Percentiles rank a stretch among this genome's conserved stretches.
These are phyloP conservation scores for Euphorbia schlechtendalii DNA, from an alignment of 441 rosid species.

Conservation along the genomic window DNA sequence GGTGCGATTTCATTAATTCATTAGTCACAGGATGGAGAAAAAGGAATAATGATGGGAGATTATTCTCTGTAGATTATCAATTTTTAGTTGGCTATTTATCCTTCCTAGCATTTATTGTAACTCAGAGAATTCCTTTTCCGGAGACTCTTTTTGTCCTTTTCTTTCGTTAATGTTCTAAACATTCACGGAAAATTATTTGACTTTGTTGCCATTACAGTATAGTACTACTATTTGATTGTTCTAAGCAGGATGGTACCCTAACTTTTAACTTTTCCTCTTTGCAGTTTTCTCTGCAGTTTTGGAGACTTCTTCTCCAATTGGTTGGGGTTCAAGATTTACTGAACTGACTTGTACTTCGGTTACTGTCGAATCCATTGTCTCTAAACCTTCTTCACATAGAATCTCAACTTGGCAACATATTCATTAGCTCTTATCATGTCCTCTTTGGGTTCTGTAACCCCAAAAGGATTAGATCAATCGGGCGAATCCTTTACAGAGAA, in stretches of 20 bases:
- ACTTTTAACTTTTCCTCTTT: neutral
- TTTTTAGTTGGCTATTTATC: too few species aligned
- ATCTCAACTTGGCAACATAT: neutral
- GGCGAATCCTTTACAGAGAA: slow-evolving; percentile 12
- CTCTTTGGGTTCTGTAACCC: slow-evolving; percentile 15
- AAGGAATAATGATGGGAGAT: too few species aligned
- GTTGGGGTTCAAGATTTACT: neutral
- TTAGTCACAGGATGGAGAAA: neutral
- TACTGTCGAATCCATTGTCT: slow-evolving; percentile 2
- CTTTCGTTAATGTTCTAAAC: neutral
- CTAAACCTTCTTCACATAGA: neutral
- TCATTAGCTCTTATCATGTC: neutral
- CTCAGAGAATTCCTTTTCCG: too few species aligned
- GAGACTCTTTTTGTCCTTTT: neutral
- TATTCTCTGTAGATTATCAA: too few species aligned
- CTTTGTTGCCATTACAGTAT: neutral
- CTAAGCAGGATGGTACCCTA: neutral
- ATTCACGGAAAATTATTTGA: neutral
- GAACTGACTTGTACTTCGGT: neutral
- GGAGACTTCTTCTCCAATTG: neutral
- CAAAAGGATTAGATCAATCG: slow-evolving; percentile 15
- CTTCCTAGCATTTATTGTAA: neutral
- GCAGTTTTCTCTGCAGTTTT: slow-evolving; percentile 6
- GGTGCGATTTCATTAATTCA: too few species aligned
- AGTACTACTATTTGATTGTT: neutral